Base-by-base conservation (phyloP, 129 eudicot genomes). In the Logfia minima region DNA sequence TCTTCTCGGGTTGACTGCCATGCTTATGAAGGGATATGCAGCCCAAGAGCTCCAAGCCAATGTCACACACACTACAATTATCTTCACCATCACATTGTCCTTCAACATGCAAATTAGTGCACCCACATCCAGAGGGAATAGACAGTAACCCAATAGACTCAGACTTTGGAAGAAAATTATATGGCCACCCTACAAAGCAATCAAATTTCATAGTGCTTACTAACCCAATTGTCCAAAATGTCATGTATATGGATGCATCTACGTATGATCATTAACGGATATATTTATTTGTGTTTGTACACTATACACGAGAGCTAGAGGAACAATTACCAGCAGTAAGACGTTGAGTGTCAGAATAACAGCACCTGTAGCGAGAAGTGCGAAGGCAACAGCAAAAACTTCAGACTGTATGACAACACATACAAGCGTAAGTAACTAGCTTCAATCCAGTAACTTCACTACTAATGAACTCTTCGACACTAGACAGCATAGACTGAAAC, bases 41-140 rank as follows among this genome's bases (percentile, higher is more conserved):
- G 98, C 97, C 98, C 98, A 93, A 3, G 87, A 90, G 81, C 98
- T 93, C 98, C 98, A 93, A 2, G 90, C 91, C 83, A 93, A 81
- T 39, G 96, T 84, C 66, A 93, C 84, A 10, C 84, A 84, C 24
- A 90, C 98, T 56, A 93, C 96, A 22, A 86, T 85, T 80, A 89
- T 67, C 80, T 93, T 93, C 74, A 93, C 13, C 23, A 89, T 80
- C 39, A 89, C 90, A 58, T 87, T 89, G 77, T 89, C 92, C 68
- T 84, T 85, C 79, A 93, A 19, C 97, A 93, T 80, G 93, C 97
- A 93, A 64, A 93, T 79, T 6, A 93, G 72, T 26, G 98, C 98
- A 39, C 97, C 98, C 51, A 93, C 59, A 29, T 85, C 97, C 71
- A 93, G 86, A 22, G 98, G 98, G 80, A 93, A 90, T 41, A 93